Percentiles rank a stretch among this genome's conserved stretches.
These are phyloP conservation scores for Russula sp. DNA, from an alignment of 768 basidiomycete genomes.

Conservation along the genomic window DNA sequence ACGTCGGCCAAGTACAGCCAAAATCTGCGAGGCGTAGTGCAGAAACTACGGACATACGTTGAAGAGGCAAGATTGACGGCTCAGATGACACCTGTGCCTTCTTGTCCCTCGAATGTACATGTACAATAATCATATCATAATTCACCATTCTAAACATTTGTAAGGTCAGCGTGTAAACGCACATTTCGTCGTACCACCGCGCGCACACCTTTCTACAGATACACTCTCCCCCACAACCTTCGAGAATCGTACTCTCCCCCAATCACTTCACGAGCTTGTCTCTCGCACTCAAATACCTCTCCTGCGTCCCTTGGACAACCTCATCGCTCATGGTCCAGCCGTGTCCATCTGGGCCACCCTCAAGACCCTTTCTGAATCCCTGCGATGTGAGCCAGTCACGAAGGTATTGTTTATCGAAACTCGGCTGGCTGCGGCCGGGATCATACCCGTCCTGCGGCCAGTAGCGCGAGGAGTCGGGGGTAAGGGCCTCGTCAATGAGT, in stretches of 20 bases:
- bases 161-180: too few relatives aligned
- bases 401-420: slow-evolving; percentile 96
- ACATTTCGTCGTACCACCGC: too few relatives aligned
- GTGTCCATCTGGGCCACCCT: slow-evolving; percentile 60
- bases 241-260: not conserved
- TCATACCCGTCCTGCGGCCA: slow-evolving; percentile 79
- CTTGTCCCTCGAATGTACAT: too few relatives aligned
- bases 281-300: slow-evolving; percentile 74
- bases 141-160: not conserved
- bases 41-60: slow-evolving; percentile 63
- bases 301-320: slow-evolving; percentile 70
- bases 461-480: slow-evolving; percentile 95
- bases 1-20: slow-evolving; percentile 82
- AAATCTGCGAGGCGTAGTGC: slow-evolving; percentile 68
- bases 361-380: slow-evolving; percentile 77
- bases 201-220: not conserved
- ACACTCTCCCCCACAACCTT: not conserved
- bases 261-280: slow-evolving; percentile 37
- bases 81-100: not conserved
- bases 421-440: slow-evolving; percentile 71
- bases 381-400: slow-evolving; percentile 77
- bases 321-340: slow-evolving; percentile 76
- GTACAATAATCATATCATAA: slow-evolving; percentile 1
- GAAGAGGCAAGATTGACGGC: slow-evolving; percentile 36
- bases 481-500: slow-evolving; percentile 93